Evolutionary conservation across 495 filamentous ascomycete genomes (phyloP).

Genomic region (Hypoxylon intermedium): DNA sequence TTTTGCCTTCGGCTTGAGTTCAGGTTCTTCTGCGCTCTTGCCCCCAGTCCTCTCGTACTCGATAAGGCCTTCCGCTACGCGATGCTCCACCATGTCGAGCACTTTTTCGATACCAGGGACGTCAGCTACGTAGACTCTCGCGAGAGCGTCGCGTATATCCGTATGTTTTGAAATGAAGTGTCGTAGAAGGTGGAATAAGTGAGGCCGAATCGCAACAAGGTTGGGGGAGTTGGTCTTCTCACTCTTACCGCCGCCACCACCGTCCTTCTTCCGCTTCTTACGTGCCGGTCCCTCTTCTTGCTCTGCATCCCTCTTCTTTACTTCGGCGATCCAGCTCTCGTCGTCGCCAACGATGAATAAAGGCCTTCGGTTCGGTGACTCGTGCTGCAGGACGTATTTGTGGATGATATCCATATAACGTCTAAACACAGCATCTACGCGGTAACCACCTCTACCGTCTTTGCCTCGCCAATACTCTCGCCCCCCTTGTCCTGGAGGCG

Average conservation of each 20-base stretch:
- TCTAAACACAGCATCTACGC: constrained; percentile 85
- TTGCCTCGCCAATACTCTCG: constrained; percentile 84
- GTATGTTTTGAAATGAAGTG: constrained; percentile 78
- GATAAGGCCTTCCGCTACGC: constrained; percentile 72
- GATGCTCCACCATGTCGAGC: constrained; percentile 63
- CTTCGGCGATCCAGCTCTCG: constrained; percentile 45
- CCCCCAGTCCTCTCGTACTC: constrained; percentile 68
- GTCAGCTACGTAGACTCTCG: constrained; percentile 67
- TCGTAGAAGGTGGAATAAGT: constrained; percentile 91
- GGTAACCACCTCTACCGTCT: constrained; percentile 83
- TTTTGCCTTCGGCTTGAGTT: constrained; percentile 47
- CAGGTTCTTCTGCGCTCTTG: constrained; percentile 60
- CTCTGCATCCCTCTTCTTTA: constrained; percentile 32
- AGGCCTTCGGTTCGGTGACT: constrained; percentile 68
- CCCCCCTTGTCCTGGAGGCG: constrained; percentile 66
- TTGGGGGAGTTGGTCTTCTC: constrained; percentile 68
- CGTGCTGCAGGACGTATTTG: constrained; percentile 68
- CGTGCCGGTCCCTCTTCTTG: constrained; percentile 50
- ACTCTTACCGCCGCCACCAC: constrained; percentile 44
- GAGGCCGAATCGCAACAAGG: constrained; percentile 82
- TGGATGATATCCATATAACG: constrained; percentile 91
- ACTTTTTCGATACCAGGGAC: constrained; percentile 75
- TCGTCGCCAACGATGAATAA: constrained; percentile 77
- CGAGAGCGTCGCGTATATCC: constrained; percentile 82
- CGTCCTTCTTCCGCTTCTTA: constrained; percentile 69